Base-by-base conservation (phyloP, 1,284 basidiomycete genomes). In the Vanrija humicola region DNA sequence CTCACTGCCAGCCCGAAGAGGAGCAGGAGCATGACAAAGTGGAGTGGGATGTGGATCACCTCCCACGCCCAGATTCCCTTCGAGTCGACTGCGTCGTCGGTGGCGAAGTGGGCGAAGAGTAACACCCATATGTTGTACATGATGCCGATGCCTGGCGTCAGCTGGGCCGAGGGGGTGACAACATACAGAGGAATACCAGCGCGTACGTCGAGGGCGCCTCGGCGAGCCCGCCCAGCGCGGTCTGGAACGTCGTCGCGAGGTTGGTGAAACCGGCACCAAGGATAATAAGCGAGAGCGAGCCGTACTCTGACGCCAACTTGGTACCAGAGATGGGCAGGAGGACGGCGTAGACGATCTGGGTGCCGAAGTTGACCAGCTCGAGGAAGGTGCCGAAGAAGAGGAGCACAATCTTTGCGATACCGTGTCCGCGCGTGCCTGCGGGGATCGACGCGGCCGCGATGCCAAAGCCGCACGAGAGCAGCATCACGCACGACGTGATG, bases 281-380 rank as follows among this genome's bases (percentile, higher is more conserved):
- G n/a, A 69, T 64, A 39, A 68, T 67, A 44, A 72, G 48, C 3
- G 63, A 67, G 25, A 70, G 64, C 5, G 64, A 63, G 12, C 67
- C 68, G 46, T 68, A 70, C 29, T 65, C 56, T 38, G 59, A 48
- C 1, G 48, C 45, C 0, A 51, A 15, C 0, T 21, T n/a, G 14
- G 25, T 40, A 10, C 34, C 34, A 1, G 46, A 21, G 5, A 29
- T 39, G 3, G 54, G 54, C 4, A 49, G n/a, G 12, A 48, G 50
- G 3, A 51, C n/a, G 0, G 52, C 57, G 8, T 21, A 23, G n/a
- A 49, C 12, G n/a, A 58, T 51, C 15, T 58, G 46, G 5, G 49
- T 39, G 10, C 18, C 29, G 10, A 21, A n/a, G 28, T 16, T 21
- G 3, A 38, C 16, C 5, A 67, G 26, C 46, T 72, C 66, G 6